These are phyloP conservation scores for Chrysanthemum seticuspe DNA, from an alignment of 129 eudicot genomes.

Conservation along the genomic window DNA sequence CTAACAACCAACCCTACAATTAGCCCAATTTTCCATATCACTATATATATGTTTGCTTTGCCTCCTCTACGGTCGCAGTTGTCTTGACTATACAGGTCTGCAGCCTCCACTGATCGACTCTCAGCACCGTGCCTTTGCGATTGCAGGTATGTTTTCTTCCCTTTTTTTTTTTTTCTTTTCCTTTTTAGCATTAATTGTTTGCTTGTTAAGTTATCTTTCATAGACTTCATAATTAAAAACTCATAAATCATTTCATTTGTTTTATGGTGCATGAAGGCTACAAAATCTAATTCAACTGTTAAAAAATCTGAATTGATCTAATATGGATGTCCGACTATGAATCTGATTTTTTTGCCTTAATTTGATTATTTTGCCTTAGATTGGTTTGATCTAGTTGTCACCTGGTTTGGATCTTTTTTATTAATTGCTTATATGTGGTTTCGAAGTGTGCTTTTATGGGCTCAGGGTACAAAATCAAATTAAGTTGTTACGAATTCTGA, in stretches of 20 bases:
- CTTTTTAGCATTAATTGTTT: not conserved
- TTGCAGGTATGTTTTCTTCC: slow-evolving; percentile 19
- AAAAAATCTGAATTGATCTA: not conserved
- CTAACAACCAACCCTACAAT: not conserved
- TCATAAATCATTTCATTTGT: not conserved
- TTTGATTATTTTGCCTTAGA: not conserved
- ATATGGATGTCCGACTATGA: not conserved
- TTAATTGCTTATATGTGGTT: not conserved
- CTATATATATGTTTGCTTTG: slow-evolving; percentile 14
- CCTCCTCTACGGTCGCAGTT: not conserved
- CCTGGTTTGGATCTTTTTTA: not conserved
- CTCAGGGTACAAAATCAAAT: too few relatives aligned
- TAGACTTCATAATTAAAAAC: slow-evolving; percentile 2
- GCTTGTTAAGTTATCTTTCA: slow-evolving; percentile 1
- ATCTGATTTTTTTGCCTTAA: not conserved
- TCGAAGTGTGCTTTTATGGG: not conserved
- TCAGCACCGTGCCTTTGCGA: slow-evolving; percentile 16
- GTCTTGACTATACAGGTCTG: not conserved
- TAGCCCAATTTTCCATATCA: slow-evolving; percentile 7
- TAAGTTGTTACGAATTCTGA: too few relatives aligned
- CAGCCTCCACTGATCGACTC: not conserved
- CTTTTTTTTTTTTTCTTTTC: not conserved
- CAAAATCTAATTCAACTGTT: not conserved
- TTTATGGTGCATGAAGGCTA: not conserved
- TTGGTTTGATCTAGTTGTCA: not conserved